These are phyloP conservation scores for Anthostomella pinea DNA, from an alignment of 2,329 filamentous ascomycete genomes.

Conservation along the genomic window DNA sequence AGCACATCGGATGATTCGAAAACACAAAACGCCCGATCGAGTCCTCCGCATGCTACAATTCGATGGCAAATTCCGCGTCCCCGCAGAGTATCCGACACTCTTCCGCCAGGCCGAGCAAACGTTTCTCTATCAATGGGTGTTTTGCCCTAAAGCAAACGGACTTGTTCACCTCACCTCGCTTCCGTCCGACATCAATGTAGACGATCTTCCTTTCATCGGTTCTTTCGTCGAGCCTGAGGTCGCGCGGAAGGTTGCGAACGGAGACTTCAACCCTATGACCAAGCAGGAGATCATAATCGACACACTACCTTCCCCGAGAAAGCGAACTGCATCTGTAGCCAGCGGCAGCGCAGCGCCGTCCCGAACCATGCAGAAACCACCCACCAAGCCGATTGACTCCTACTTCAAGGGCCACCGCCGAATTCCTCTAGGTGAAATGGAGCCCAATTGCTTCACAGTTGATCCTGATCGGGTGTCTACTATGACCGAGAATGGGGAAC, in stretches of 20 bases:
- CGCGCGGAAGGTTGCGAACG: conserved; percentile 71
- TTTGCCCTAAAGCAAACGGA: conserved; percentile 68
- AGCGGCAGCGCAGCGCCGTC: conserved; percentile 14
- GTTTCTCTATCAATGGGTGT: conserved; percentile 93
- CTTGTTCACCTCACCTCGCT: conserved; percentile 74
- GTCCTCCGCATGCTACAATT: conserved; percentile 82
- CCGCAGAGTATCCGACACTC: conserved; percentile 73
- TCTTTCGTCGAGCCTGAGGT: conserved; percentile 64
- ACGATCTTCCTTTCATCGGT: conserved; percentile 80
- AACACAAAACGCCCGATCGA: conserved; percentile 82
- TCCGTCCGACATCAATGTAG: conserved; percentile 58
- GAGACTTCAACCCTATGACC: conserved; percentile 86
- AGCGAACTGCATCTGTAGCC: conserved; percentile 33
- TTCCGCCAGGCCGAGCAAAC: conserved; percentile 89
- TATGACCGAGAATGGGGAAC: conserved; percentile 47
- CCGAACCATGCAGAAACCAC: conserved; percentile 25
- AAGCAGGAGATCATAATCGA: conserved; percentile 61
- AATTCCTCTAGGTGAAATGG: conserved; percentile 61
- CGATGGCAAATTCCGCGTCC: conserved; percentile 80
- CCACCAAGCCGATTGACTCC: conserved; percentile 50
- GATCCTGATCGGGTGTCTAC: conserved; percentile 47
- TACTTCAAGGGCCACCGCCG: conserved; percentile 52
- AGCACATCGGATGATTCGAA: conserved; percentile 84
- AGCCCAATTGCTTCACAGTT: conserved; percentile 57
- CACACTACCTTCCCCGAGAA: conserved; percentile 39